Percentiles rank a stretch among this genome's conserved stretches.
Evolutionary conservation across 805 yeast species (phyloP).

Genomic region (Wickerhamiella cacticola): DNA sequence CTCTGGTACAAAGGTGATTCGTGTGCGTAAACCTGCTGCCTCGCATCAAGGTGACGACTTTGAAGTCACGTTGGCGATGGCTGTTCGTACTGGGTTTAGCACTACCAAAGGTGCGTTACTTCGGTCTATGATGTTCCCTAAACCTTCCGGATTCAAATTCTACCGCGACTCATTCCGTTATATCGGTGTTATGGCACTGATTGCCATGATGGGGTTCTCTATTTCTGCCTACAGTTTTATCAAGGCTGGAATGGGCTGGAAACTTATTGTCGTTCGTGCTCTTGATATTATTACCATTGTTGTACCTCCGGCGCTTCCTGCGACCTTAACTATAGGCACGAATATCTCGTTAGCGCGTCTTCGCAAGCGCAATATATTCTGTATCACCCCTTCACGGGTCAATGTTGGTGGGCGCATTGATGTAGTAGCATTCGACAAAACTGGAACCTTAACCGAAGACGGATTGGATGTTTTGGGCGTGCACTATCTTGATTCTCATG

Average conservation of each 20-base stretch:
- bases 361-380: conserved; percentile 56
- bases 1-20: conserved; percentile 79
- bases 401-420: conserved; percentile 94
- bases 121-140: conserved; percentile 93
- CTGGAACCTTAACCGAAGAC: conserved; percentile 95
- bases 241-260: conserved; percentile 55
- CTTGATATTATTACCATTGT: conserved; percentile 90
- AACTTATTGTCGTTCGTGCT: conserved; percentile 72
- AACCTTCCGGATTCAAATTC: conserved; percentile 84
- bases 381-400: conserved; percentile 89
- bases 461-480: conserved; percentile 77
- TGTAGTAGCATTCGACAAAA: conserved; percentile 85
- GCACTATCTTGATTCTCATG: conserved; percentile 29
- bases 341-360: conserved; percentile 77
- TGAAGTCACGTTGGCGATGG: conserved; percentile 78
- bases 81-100: conserved; percentile 78
- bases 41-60: conserved; percentile 36
- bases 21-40: conserved; percentile 56
- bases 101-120: conserved; percentile 92
- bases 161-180: conserved; percentile 91
- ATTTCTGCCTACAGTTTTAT: conserved; percentile 76
- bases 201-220: conserved; percentile 75
- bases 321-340: conserved; percentile 92
- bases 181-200: conserved; percentile 82
- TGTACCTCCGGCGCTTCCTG: conserved; percentile 97